Percentiles rank a stretch among this genome's conserved stretches.
Evolutionary conservation across 1,139 yeast species (phyloP).

Genomic region (Yamadazyma pseudoaaseri): DNA sequence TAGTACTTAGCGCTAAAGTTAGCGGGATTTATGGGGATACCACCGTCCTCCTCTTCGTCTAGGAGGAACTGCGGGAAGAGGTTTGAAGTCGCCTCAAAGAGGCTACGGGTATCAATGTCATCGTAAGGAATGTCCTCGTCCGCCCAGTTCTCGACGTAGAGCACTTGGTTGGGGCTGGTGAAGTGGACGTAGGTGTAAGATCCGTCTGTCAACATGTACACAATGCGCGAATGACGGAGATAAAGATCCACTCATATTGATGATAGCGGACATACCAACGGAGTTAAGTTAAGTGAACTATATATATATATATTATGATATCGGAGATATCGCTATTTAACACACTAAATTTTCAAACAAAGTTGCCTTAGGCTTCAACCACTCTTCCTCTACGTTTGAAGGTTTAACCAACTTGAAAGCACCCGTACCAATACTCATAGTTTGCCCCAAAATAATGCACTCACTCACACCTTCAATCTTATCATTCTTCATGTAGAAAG

Average conservation of each 20-base stretch:
- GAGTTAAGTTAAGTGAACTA: no score
- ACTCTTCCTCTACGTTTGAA: conserved; percentile 43
- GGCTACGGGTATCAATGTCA: conserved; percentile 39
- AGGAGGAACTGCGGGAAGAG: conserved; percentile 37
- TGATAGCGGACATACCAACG: no score
- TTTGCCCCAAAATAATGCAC: conserved; percentile 95
- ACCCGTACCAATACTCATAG: conserved; percentile 97
- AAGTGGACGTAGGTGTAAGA: conserved; percentile 36
- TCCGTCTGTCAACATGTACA: no score
- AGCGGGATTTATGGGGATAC: conserved; percentile 36
- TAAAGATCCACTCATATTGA: no score
- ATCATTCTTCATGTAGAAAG: conserved; percentile 95
- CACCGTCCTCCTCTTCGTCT: conserved; percentile 45
- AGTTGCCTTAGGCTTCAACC: conserved; percentile 51
- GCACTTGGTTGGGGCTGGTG: conserved; percentile 38
- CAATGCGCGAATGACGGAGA: no score
- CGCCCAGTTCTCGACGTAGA: conserved; percentile 43
- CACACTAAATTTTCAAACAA: conserved; percentile 50
- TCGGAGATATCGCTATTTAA: no score
- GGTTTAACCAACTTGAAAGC: conserved; percentile 78
- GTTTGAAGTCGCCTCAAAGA: conserved; percentile 36
- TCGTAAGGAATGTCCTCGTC: conserved; percentile 43
- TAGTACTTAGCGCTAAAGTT: conserved; percentile 39
- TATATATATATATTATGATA: no score
- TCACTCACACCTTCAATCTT: conserved; percentile 97